Evolutionary conservation across 805 yeast species (phyloP).

Genomic region (Lipomyces sp.): DNA sequence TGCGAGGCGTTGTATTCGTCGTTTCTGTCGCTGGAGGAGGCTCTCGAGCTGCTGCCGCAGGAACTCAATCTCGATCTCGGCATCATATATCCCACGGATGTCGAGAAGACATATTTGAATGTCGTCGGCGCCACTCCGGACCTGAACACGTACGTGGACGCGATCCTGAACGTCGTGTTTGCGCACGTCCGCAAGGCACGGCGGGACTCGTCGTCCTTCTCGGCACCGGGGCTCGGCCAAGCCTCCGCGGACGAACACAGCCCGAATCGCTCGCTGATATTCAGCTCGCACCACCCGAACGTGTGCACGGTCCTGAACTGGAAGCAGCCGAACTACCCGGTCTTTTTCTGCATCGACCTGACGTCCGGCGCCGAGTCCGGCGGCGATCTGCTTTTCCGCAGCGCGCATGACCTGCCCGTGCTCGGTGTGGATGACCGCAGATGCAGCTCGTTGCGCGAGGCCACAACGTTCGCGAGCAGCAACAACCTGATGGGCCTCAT

Average conservation of each 20-base stretch:
- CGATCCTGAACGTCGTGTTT: slow-evolving; percentile 66
- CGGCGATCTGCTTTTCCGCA: slow-evolving; percentile 38
- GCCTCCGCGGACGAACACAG: slow-evolving; percentile 3
- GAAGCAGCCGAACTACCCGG: slow-evolving; percentile 98
- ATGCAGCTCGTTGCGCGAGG: slow-evolving; percentile 69
- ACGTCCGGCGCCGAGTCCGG: slow-evolving; percentile 39
- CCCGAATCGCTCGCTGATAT: slow-evolving; percentile 52
- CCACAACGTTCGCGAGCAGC: slow-evolving; percentile 70
- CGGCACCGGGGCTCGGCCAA: slow-evolving; percentile 29
- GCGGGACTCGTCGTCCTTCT: slow-evolving; percentile 31
- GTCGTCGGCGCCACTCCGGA: slow-evolving; percentile 39
- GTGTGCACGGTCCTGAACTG: slow-evolving; percentile 94
- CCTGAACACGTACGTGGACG: slow-evolving; percentile 73
- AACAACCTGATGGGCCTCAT: slow-evolving; percentile 85
- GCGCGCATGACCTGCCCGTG: slow-evolving; percentile 35
- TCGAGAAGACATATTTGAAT: slow-evolving; percentile 37
- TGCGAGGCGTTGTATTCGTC: slow-evolving; percentile 35
- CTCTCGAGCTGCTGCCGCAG: slow-evolving; percentile 55
- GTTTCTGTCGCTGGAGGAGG: slow-evolving; percentile 57
- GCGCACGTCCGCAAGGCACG: slow-evolving; percentile 58
- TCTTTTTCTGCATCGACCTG: slow-evolving; percentile 68
- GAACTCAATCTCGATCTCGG: slow-evolving; percentile 69
- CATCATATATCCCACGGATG: slow-evolving; percentile 67
- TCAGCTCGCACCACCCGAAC: slow-evolving; percentile 80
- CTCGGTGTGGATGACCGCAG: slow-evolving; percentile 34